These are phyloP conservation scores for Penicillium digitatum DNA, from an alignment of 2,329 filamentous ascomycete genomes.

Conservation along the genomic window DNA sequence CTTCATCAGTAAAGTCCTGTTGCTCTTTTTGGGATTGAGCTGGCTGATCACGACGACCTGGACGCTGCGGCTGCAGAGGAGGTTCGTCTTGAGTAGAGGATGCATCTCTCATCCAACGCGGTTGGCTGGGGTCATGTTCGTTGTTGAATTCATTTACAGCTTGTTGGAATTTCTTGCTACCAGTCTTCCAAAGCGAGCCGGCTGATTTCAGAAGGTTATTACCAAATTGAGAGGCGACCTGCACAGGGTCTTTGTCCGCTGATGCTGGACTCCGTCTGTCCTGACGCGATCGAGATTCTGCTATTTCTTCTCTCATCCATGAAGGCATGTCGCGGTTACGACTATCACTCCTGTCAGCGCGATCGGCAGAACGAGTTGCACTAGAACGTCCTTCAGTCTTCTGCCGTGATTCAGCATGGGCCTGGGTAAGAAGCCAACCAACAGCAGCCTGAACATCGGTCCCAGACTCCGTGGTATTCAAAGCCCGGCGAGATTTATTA, in stretches of 20 bases:
- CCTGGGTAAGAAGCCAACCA: conserved; percentile 84
- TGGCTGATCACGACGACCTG: conserved; percentile 22
- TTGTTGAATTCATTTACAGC: conserved; percentile 79
- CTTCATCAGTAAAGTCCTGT: conserved; percentile 57
- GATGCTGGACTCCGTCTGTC: conserved; percentile 40
- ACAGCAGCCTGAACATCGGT: conserved; percentile 81
- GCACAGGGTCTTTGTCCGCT: conserved; percentile 69
- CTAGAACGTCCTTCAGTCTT: conserved; percentile 49
- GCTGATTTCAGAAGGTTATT: conserved; percentile 86
- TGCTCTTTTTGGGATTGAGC: conserved; percentile 18
- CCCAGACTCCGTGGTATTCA: conserved; percentile 75
- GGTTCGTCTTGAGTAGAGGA: conserved; percentile 31
- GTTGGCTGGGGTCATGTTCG: conserved; percentile 72
- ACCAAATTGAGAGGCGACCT: conserved; percentile 77
- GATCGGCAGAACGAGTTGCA: conserved; percentile 16
- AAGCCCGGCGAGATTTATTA: conserved; percentile 74
- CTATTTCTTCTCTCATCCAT: conserved; percentile 59
- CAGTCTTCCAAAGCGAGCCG: conserved; percentile 90
- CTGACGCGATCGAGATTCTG: conserved; percentile 24
- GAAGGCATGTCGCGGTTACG: conserved; percentile 46
- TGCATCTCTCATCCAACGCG: conserved; percentile 90
- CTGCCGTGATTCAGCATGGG: conserved; percentile 76
- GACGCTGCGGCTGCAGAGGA: conserved; percentile 13
- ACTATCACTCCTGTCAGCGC: conserved; percentile 26
- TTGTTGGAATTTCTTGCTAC: conserved; percentile 88